Percentiles rank a stretch among this genome's conserved stretches.
phyloP scores from a whole-genome alignment of 2,329 filamentous ascomycete genomes.

The Scolecobasidium constrictum region DNA sequence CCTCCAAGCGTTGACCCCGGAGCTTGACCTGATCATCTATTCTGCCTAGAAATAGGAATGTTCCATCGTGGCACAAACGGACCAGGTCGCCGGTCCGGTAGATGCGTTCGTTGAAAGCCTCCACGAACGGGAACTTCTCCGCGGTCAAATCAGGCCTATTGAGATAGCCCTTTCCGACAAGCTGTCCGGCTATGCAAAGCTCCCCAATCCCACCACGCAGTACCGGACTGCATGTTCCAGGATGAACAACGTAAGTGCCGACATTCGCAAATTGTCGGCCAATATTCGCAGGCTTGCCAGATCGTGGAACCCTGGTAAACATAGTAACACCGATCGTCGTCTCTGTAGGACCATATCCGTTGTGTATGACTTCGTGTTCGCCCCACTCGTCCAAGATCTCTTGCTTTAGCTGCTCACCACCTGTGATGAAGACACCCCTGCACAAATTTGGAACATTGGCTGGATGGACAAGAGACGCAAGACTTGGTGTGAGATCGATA shows the following conservation, averaged over 20 bases:
- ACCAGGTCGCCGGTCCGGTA: slow-evolving; percentile 89
- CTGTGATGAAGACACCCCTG: slow-evolving; percentile 82
- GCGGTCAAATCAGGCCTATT: slow-evolving; percentile 66
- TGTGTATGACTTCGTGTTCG: slow-evolving; percentile 69
- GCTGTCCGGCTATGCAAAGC: slow-evolving; percentile 73
- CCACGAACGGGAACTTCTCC: slow-evolving; percentile 62
- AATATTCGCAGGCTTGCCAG: slow-evolving; percentile 79
- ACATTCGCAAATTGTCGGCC: slow-evolving; percentile 81
- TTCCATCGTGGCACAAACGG: slow-evolving; percentile 65
- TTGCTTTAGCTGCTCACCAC: slow-evolving; percentile 77
- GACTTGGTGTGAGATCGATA: slow-evolving; percentile 81
- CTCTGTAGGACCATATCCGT: slow-evolving; percentile 83
- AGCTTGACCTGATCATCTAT: slow-evolving; percentile 90
- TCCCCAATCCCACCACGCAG: slow-evolving; percentile 73
- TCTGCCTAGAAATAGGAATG: slow-evolving; percentile 78
- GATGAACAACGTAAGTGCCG: slow-evolving; percentile 66
- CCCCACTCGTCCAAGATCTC: slow-evolving; percentile 87
- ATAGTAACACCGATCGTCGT: slow-evolving; percentile 89
- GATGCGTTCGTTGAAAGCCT: slow-evolving; percentile 35
- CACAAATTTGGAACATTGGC: slow-evolving; percentile 71
- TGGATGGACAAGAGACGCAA: slow-evolving; percentile 60
- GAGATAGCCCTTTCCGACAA: slow-evolving; percentile 84
- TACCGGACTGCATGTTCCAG: slow-evolving; percentile 59
- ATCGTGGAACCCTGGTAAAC: slow-evolving; percentile 66
- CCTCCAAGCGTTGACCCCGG: slow-evolving; percentile 77